Conservation (phyloP, 1,139 yeast genomes). For the Lodderomyces margitis region DNA sequence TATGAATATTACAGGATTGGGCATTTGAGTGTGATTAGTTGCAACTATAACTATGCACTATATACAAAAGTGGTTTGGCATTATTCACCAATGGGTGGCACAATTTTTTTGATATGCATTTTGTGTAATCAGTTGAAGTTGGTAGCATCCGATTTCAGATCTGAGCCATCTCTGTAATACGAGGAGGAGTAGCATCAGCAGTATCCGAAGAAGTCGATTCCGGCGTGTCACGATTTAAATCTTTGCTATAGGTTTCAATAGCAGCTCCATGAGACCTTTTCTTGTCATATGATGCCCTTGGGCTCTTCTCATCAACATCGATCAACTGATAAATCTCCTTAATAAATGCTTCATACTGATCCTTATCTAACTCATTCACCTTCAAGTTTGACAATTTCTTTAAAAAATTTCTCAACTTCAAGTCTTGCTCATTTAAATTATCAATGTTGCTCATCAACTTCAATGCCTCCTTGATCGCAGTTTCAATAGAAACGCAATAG, state of each 20-base stretch:
- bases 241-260: neutral
- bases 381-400: conserved; percentile 20
- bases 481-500: conserved; percentile 20
- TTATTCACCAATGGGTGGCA: too few relatives aligned
- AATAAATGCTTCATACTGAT: conserved; percentile 2
- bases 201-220: too few relatives aligned
- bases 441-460: conserved; percentile 17
- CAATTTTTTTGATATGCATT: neutral
- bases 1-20: conserved; percentile 23
- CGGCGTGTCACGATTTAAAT: neutral
- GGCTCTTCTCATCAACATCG: conserved; percentile 5
- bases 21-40: too few relatives aligned
- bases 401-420: conserved; percentile 20
- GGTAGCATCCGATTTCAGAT: neutral
- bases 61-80: neutral
- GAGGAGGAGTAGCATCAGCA: neutral
- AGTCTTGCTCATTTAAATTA: conserved; percentile 18
- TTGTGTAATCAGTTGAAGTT: neutral
- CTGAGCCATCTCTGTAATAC: neutral
- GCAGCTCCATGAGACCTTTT: neutral
- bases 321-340: conserved; percentile 8
- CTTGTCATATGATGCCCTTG: too few relatives aligned
- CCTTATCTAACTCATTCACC: conserved; percentile 9
- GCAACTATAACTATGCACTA: neutral
- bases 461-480: conserved; percentile 25